Percentiles rank a stretch among this genome's conserved stretches.
Conservation (phyloP, 202 grass and related monocot species). For the Dendrocalamus latiflorus region DNA sequence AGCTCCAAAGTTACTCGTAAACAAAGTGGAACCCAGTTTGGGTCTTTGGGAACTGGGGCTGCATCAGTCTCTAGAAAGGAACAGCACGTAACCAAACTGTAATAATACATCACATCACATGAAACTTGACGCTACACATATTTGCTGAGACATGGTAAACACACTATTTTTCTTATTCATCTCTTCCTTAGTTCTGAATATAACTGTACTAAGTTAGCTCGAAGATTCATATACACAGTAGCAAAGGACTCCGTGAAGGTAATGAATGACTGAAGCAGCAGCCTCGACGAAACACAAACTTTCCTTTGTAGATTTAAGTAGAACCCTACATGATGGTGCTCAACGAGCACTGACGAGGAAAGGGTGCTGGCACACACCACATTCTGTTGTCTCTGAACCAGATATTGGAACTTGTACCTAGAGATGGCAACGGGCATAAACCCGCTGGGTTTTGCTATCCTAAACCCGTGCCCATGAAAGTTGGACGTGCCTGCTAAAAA, state of each 20-base stretch:
- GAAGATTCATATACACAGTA: neutral
- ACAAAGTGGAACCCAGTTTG: too few species aligned
- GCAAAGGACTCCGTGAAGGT: neutral
- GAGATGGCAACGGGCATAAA: too few species aligned
- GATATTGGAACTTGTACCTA: slow-evolving; percentile 87
- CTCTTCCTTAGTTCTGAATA: neutral
- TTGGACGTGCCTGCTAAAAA: too few species aligned
- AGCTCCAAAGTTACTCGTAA: too few species aligned
- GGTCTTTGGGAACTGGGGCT: too few species aligned
- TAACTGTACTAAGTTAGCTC: slow-evolving; percentile 30
- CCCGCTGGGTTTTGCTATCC: too few species aligned
- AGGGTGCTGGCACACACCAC: slow-evolving; percentile 84
- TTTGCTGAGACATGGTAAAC: neutral
- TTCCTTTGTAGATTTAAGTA: neutral
- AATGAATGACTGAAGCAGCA: neutral
- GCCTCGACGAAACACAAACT: neutral
- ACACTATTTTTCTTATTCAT: slow-evolving; percentile 4
- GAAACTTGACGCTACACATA: neutral
- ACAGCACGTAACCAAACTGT: too few species aligned
- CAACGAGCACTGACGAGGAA: slow-evolving; percentile 86
- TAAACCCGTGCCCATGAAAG: too few species aligned
- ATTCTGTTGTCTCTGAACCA: slow-evolving; percentile 87
- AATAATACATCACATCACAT: too few species aligned
- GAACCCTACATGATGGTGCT: neutral
- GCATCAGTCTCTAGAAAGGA: too few species aligned